A percentile compares a stretch with the other conserved stretches of the same genome.
Evolutionary conservation across 768 basidiomycete genomes (phyloP).

Genomic region (Mycena floridula): DNA sequence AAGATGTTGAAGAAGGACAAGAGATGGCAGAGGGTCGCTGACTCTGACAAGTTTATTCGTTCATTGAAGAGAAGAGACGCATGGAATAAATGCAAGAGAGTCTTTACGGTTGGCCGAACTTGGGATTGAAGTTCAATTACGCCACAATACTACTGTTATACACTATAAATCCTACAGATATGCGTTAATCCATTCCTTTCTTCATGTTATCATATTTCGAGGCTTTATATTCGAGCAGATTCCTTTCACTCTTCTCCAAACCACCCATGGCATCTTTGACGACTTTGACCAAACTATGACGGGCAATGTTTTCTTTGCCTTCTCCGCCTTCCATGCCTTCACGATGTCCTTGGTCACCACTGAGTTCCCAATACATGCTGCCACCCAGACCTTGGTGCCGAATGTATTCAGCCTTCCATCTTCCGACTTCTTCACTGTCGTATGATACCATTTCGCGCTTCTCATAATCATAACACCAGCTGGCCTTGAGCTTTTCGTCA

Average conservation of each 20-base stretch:
- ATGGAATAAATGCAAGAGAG: too few relatives aligned
- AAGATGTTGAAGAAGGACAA: too few relatives aligned
- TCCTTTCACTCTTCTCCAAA: slow-evolving; percentile 55
- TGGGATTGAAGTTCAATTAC: too few relatives aligned
- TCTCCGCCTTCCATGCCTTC: slow-evolving; percentile 70
- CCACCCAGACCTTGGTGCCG: slow-evolving; percentile 72
- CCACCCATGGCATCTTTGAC: slow-evolving; percentile 78
- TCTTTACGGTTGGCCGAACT: too few relatives aligned
- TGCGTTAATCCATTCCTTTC: slow-evolving; percentile 48
- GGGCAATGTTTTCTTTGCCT: slow-evolving; percentile 70
- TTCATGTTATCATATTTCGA: slow-evolving; percentile 80
- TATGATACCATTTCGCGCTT: slow-evolving; percentile 81
- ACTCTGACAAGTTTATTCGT: too few relatives aligned
- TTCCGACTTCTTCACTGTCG: slow-evolving; percentile 64
- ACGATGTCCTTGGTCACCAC: slow-evolving; percentile 74
- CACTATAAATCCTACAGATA: not conserved
- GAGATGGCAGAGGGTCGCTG: too few relatives aligned
- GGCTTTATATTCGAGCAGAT: slow-evolving; percentile 76
- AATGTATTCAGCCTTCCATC: slow-evolving; percentile 80
- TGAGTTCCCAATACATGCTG: slow-evolving; percentile 93
- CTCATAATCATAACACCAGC: slow-evolving; percentile 76
- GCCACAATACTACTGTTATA: not conserved
- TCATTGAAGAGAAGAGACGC: too few relatives aligned
- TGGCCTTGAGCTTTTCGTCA: slow-evolving; percentile 65
- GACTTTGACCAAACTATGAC: slow-evolving; percentile 63